Evolutionary conservation across 306 rosid genomes (phyloP), one percentile per base, ranked within the genome.

Genomic region (Medicago truncatula): DNA sequence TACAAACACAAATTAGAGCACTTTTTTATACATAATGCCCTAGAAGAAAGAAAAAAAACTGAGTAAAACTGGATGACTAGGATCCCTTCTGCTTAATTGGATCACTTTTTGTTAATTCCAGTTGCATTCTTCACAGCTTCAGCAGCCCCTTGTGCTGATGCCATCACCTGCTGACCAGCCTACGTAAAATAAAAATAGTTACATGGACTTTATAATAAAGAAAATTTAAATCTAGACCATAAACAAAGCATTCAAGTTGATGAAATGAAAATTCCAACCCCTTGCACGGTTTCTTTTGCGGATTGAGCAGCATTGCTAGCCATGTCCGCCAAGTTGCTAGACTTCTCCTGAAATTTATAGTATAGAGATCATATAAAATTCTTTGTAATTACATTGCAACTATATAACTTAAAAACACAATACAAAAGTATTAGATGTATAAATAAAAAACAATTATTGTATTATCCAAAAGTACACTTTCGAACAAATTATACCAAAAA

Each of bases 121-220:
- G 88, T 85, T 15, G 92, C 90, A 78, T 90, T 71, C 86, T 92
- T 90, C 43, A 83, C 88, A 31, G 88, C 86, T 1, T 90, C 92
- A 46, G 76, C 85, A 13, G 92, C 92, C 78, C 89, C 96, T 62
- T 83, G 85, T 16, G 90, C 92, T 77, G 79, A 44, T 8, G 86
- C 87, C 81, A 50, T 64, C 71, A 89, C 9, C 47, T 82, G 89
- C 38, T 83, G 76, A 20, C 96, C 94, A 3, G 89, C 81, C 84
- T 89, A 39, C 80, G 78, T 1, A 56, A 6, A 61, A 68, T n/a
- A 41, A 12, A 12, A 34, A 34, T 5, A 61, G 2, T 61, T 61
- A 14, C 41, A 1, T 40, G 1, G 9, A 12, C 23, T 9, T 34
- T 11, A 43, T 43, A 41, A 41, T 41, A 9, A 2, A 43, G 13